These are phyloP conservation scores for Cladosporium sphaerospermum DNA, from an alignment of 2,329 filamentous ascomycete genomes.

Conservation along the genomic window DNA sequence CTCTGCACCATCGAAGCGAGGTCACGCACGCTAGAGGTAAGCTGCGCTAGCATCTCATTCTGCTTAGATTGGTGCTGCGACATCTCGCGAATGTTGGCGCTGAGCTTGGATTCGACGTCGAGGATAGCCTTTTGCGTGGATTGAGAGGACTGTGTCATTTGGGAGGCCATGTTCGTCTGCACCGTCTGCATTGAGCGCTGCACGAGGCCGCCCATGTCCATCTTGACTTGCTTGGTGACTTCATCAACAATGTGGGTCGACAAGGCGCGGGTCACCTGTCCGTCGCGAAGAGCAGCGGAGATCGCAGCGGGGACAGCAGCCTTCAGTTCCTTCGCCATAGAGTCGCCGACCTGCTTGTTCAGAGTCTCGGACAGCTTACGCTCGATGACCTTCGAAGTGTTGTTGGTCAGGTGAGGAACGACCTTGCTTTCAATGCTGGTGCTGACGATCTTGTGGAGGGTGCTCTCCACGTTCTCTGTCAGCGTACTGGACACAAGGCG, in stretches of 20 bases:
- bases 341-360: conserved; percentile 57
- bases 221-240: conserved; percentile 45
- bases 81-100: conserved; percentile 3
- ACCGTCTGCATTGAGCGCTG: conserved; percentile 61
- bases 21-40: conserved; percentile 7
- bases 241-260: conserved; percentile 64
- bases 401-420: conserved; percentile 65
- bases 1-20: conserved; percentile 4
- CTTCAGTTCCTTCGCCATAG: conserved; percentile 68
- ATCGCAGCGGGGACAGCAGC: conserved; percentile 62
- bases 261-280: conserved; percentile 65
- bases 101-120: conserved; percentile 52
- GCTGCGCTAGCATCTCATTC: conserved; percentile 7
- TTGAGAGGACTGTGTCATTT: conserved; percentile 50
- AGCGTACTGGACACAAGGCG: conserved; percentile 62
- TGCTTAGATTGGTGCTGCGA: conserved; percentile 5
- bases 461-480: conserved; percentile 67
- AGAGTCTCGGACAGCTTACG: conserved; percentile 66
- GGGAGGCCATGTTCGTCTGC: conserved; percentile 38
- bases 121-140: conserved; percentile 61
- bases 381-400: conserved; percentile 61
- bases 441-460: conserved; percentile 68
- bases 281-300: conserved; percentile 62
- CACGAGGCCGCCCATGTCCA: conserved; percentile 36
- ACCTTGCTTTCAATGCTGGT: conserved; percentile 69